phyloP scores from a whole-genome alignment of 2,329 filamentous ascomycete genomes.

The Dothideomycetes sp. region DNA sequence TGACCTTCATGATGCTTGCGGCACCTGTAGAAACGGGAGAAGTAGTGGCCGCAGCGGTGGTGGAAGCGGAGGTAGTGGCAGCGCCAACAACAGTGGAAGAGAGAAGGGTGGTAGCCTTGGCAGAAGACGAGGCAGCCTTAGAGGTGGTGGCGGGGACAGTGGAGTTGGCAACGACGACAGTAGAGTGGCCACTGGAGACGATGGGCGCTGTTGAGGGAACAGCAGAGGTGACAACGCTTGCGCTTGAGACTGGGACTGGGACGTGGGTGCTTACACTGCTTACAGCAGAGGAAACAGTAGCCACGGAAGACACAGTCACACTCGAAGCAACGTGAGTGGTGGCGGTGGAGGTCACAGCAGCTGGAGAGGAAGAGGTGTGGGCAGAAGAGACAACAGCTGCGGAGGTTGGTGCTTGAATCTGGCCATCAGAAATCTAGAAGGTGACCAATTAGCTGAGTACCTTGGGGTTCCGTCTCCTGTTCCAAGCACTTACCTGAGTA shows the following conservation, averaged over 20 bases:
- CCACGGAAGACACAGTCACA: slow-evolving; percentile 2
- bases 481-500: not conserved
- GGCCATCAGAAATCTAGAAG: not conserved
- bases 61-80: not conserved
- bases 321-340: not conserved
- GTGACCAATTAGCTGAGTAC: slow-evolving; percentile 1
- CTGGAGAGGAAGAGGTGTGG: slow-evolving; percentile 1
- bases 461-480: not conserved
- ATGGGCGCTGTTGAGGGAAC: not conserved
- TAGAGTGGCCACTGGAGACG: not conserved
- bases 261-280: slow-evolving; percentile 2
- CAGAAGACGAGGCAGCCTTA: slow-evolving; percentile 3
- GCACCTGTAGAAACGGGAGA: slow-evolving; percentile 4
- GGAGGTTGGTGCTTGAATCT: slow-evolving; percentile 1
- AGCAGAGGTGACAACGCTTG: slow-evolving; percentile 1
- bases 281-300: not conserved
- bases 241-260: slow-evolving; percentile 5
- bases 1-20: slow-evolving; percentile 1
- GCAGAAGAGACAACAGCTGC: not conserved
- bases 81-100: not conserved
- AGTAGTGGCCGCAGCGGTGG: not conserved
- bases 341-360: not conserved
- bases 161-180: slow-evolving; percentile 6
- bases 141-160: slow-evolving; percentile 3
- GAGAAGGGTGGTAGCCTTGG: not conserved